Evolutionary conservation across 139 green algal species (phyloP), one percentile per base, ranked within the genome.

Genomic region (Trebouxia sp.): DNA sequence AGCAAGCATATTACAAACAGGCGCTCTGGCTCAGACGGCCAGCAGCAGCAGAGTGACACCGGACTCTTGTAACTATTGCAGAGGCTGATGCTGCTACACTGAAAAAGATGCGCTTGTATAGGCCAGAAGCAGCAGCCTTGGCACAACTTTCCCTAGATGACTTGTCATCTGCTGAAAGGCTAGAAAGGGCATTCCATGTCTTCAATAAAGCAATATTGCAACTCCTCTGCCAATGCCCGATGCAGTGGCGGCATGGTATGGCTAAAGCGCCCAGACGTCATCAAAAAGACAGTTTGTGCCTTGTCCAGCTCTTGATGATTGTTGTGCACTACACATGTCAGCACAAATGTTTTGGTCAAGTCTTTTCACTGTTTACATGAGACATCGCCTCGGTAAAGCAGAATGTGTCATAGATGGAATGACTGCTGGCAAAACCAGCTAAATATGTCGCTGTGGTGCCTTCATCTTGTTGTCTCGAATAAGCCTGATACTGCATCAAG

Each of bases 201-300:
- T 26, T 66, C 26, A 14, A 38, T 38, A 66, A 38, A 39, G 55
- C 38, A n/a, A 66, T 66, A 39, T 26, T 66, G 55, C 55, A 66
- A 39, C 55, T 32, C 55, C 55, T 66, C 38, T 66, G 55, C 24
- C 26, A 66, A 66, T 66, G 55, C 55, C 55, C 17, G 55, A 66
- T 66, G 55, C 26, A 66, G 55, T 66, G 55, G 24, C 55, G 26
- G 55, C 55, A 66, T 66, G 55, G 55, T 66, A 66, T n/a, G 55
- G 55, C 4, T 66, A 66, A n/a, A 66, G n/a, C 55, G n/a, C n/a
- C n/a, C n/a, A n/a, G n/a, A n/a, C n/a, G n/a, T n/a, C n/a, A n/a
- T n/a, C n/a, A n/a, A n/a, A n/a, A n/a, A n/a, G n/a, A n/a, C n/a
- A n/a, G n/a, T n/a, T n/a, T n/a, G n/a, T n/a, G n/a, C n/a, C n/a